These are phyloP conservation scores for Aspergillus puulaauensis DNA, from an alignment of 2,329 filamentous ascomycete genomes.

Conservation along the genomic window DNA sequence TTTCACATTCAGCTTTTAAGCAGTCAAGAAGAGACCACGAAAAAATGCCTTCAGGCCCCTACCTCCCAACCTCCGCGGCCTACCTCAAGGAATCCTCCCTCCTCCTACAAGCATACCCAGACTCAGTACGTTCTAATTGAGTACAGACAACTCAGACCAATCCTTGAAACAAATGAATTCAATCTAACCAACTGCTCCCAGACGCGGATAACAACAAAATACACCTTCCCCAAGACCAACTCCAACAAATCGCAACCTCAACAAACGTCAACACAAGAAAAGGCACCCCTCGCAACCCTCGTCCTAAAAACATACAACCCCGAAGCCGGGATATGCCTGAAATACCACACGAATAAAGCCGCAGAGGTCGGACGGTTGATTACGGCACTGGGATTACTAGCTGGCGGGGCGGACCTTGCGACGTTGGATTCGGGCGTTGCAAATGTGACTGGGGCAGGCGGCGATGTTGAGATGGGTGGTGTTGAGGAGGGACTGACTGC, in stretches of 20 bases:
- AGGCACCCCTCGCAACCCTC: slow-evolving; percentile 62
- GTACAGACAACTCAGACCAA: background rate
- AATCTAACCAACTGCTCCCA: slow-evolving; percentile 39
- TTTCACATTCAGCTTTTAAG: background rate
- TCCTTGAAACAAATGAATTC: background rate
- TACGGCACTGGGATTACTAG: slow-evolving; percentile 71
- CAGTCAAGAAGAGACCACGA: background rate
- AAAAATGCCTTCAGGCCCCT: slow-evolving; percentile 61
- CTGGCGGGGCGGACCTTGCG: slow-evolving; percentile 65
- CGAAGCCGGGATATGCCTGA: slow-evolving; percentile 74
- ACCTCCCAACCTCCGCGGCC: slow-evolving; percentile 78
- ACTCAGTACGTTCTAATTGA: slow-evolving; percentile 61
- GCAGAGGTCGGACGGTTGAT: slow-evolving; percentile 86
- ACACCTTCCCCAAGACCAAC: slow-evolving; percentile 60
- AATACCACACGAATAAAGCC: slow-evolving; percentile 88
- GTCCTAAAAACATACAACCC: slow-evolving; percentile 90
- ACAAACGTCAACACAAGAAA: slow-evolving; percentile 20
- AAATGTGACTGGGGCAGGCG: slow-evolving; percentile 6
- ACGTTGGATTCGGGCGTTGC: slow-evolving; percentile 51
- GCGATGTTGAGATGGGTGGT: slow-evolving; percentile 14
- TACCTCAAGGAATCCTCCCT: slow-evolving; percentile 87
- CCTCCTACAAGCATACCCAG: slow-evolving; percentile 81
- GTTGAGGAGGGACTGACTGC: slow-evolving; percentile 30
- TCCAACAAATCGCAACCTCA: slow-evolving; percentile 31
- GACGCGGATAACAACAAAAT: slow-evolving; percentile 91